Base-by-base conservation (phyloP, 2,329 filamentous ascomycete genomes). In the Ophiostoma australiae region DNA sequence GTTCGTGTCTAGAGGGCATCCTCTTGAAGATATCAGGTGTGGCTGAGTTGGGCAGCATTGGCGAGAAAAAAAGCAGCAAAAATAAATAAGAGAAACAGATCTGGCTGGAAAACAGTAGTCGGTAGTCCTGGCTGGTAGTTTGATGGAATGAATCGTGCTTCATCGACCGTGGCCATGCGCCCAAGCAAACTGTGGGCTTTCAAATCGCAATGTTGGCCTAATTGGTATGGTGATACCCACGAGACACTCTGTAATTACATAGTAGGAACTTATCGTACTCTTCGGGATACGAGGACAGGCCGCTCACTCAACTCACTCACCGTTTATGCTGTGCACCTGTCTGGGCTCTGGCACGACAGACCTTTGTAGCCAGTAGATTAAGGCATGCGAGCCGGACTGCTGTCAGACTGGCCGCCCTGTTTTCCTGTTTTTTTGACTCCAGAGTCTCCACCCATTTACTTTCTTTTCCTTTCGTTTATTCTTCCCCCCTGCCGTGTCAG, bases 1-100 rank as follows among this genome's bases (percentile, higher is more conserved):
- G 3, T 20, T 17, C 7, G 2, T 20, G 5, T 11, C 20, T 27
- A 11, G 3, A 41, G 39, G 15, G 39, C 52, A 58, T n/a, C 44
- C 44, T 48, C 17, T 48, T n/a, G 52, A n/a, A 1, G 23, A 6
- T 48, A 8, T 13, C 10, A 13, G 17, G 10, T 4, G 52, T 58
- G 52, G 52, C 52, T 58, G 52, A n/a, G 52, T 58, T 8, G 52
- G 52, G 52, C 52, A 58, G 23, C 52, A 58, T 48, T 41, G 39
- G 39, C 39, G 39, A 11, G 11, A 3, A 41, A 2, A 13, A 41
- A 13, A 5, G 44, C 44, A 48, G 7, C 20, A 6, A 48, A 48
- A 48, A 8, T 6, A 48, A 48, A 48, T 17, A 44, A 44, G 41
- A 44, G 5, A 15, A 20, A 17, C 44, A 20, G 17, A 20, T 48